Evolutionary conservation across 2,329 filamentous ascomycete species (phyloP).

Genomic region (Sclerotinia nivalis): DNA sequence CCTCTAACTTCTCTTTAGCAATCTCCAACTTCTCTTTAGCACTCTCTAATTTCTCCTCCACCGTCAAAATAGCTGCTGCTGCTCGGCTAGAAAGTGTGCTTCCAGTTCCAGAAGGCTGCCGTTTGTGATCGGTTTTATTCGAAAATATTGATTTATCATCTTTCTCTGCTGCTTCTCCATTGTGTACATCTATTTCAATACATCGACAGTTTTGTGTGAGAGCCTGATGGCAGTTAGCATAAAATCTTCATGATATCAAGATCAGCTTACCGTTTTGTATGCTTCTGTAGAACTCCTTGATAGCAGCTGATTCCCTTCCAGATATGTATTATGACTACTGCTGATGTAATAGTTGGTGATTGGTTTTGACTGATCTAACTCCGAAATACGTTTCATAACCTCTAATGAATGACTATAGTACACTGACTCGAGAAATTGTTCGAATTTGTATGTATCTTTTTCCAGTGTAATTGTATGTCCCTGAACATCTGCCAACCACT

Average conservation of each 20-base stretch:
- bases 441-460: slow-evolving; percentile 39
- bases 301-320: slow-evolving; percentile 81
- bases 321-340: slow-evolving; percentile 92
- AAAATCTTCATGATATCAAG: neutral
- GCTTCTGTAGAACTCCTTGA: slow-evolving; percentile 72
- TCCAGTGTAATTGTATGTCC: slow-evolving; percentile 36
- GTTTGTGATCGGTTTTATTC: slow-evolving; percentile 51
- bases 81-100: slow-evolving; percentile 41
- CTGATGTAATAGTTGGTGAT: slow-evolving; percentile 82
- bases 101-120: slow-evolving; percentile 32
- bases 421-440: slow-evolving; percentile 39
- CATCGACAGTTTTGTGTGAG: slow-evolving; percentile 79
- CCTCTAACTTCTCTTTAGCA: slow-evolving; percentile 33
- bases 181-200: slow-evolving; percentile 95
- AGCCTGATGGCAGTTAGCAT: slow-evolving; percentile 50
- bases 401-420: slow-evolving; percentile 39
- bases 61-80: slow-evolving; percentile 29
- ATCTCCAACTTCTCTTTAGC: slow-evolving; percentile 34
- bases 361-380: slow-evolving; percentile 39
- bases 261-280: slow-evolving; percentile 67
- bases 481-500: slow-evolving; percentile 54
- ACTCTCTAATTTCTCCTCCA: slow-evolving; percentile 34
- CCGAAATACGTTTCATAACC: slow-evolving; percentile 29
- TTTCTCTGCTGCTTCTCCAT: slow-evolving; percentile 57
- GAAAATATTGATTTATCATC: slow-evolving; percentile 37